Base-by-base conservation (phyloP, 768 basidiomycete species). In the Hericium alpestre region DNA sequence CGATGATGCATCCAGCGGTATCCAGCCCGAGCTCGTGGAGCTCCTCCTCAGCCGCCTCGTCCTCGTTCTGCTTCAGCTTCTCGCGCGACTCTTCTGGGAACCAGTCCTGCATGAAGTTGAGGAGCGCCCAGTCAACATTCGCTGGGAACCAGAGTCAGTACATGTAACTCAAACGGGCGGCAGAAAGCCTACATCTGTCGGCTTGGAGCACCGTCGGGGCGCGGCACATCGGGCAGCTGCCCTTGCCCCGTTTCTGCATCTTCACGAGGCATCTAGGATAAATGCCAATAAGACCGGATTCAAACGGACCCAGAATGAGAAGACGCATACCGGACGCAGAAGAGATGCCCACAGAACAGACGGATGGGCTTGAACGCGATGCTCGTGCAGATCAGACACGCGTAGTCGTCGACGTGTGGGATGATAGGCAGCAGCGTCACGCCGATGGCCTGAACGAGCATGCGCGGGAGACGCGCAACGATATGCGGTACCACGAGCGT, bases 331-430 rank as follows among this genome's bases (percentile, higher is more conserved):
- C 86, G 71, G 3, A 87, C 83, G 58, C 86, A 88, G 63, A 87
- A 88, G 16, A 87, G 73, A 69, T 95, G 93, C 0, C 85, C 78
- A 59, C 93, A 97, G 16, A 70, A 68, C 2, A 97, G 76, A 10
- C 93, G 74, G 53, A 95, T 87, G 0, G 94, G 94, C 68, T 92
- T 93, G 77, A 93, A 97, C 5, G 93, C 94, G 61, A 97, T 83
- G 58, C 79, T 81, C 2, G 85, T 89, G 70, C 94, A 96, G 57
- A 96, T 94, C 40, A 86, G 73, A 63, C 93, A 97, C 1, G 81
- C 72, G 66, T 93, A 96, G 70, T 95, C 89, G 57, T 91, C 87
- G 12, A 90, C 70, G 56, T 81, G 80, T 2, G 90, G 90, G 18
- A 92, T 79, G 54, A 93, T 71, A 0, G 93, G 91, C 2, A 96